Evolutionary conservation across 164 flowering plant genomes (phyloP), one percentile per base, ranked within the genome.

Genomic region (Umbellularia californica): DNA sequence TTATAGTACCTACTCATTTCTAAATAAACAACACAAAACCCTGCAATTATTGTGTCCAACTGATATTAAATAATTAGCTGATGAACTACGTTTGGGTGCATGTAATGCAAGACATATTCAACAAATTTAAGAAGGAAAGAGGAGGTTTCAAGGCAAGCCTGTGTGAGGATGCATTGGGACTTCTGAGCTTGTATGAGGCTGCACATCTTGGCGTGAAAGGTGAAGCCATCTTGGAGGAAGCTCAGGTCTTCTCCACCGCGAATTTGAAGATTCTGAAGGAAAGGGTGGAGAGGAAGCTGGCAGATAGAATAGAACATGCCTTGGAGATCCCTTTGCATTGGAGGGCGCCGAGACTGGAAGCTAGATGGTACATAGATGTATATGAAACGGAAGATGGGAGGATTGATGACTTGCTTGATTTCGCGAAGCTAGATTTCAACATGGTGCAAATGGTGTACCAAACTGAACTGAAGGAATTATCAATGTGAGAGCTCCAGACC

Each of bases 201-300:
- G 63, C 83, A 24, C 60, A 66, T 71, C 75, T 80, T 10, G 70
- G 78, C 11, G 20, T 74, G 1, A 72, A 68, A 22, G 83, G 76
- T 0, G 85, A 82, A 69, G 51, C 75, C 24, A 52, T 80, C 5
- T 50, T 82, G 22, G 81, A 82, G 25, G 76, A 82, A 22, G 81
- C 79, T 23, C 47, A 30, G 28, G 76, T 30, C 23, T 82, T 76
- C 74, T 62, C 74, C 0, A 70, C 65, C 5, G 25, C 50, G 23
- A n/a, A 76, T 47, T 74, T 82, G 4, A 69, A 77, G 65, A 33
- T 65, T 2, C 4, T 70, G 25, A 20, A 68, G n/a, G 60, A 62
- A 19, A 13, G 15, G 2, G 50, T 27, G 7, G 9, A 67, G 14
- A 19, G 73, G 2, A 6, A 19, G 7, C 51, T 76, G 6, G 73